Evolutionary conservation across 2,329 filamentous ascomycete genomes (phyloP), one percentile per base, ranked within the genome.

Genomic region (Teratosphaeria epicoccoides): DNA sequence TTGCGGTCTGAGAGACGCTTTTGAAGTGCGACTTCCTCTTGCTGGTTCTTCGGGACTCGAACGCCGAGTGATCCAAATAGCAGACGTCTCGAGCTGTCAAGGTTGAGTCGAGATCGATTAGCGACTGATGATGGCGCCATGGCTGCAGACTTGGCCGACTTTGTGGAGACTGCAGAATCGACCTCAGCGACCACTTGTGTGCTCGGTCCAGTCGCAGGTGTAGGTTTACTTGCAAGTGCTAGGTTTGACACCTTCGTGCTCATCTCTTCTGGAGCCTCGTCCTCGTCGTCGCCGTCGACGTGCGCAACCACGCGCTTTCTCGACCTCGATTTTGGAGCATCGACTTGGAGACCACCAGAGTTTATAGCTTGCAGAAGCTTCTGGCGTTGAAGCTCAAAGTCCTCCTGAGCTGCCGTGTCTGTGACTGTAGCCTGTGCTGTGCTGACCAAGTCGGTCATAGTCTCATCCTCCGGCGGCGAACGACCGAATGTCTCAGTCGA

Each of bases 41-140:
- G 76, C 58, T 84, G 83, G 1, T 75, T 81, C 61, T 83, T 85
- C 0, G 87, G 85, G 3, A 76, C 77, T 50, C 80, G 80, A 9
- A 88, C 67, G 3, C 86, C 87, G 3, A 91, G 73, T 6, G 85
- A 83, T 7, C 83, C 82, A 60, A 89, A 87, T 0, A 91, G 66
- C 52, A 90, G 72, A 57, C 87, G 78, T 49, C 80, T 77, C 2
- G 82, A 80, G 49, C 83, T 82, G 14, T 75, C 78, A 25, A 88
- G 51, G 60, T 83, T 77, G 28, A 83, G 65, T 17, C 64, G 68
- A 2, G 69, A 69, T 45, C 73, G 70, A 52, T 71, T 69, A 28
- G 56, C 29, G 46, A 51, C 55, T 12, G 55, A 49, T 24, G 56
- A 6, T 17, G 52, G 52, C 11, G 49, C 49, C 54, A 55, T 56